phyloP scores from a whole-genome alignment of 805 yeast species.

The Spathaspora passalidarum region DNA sequence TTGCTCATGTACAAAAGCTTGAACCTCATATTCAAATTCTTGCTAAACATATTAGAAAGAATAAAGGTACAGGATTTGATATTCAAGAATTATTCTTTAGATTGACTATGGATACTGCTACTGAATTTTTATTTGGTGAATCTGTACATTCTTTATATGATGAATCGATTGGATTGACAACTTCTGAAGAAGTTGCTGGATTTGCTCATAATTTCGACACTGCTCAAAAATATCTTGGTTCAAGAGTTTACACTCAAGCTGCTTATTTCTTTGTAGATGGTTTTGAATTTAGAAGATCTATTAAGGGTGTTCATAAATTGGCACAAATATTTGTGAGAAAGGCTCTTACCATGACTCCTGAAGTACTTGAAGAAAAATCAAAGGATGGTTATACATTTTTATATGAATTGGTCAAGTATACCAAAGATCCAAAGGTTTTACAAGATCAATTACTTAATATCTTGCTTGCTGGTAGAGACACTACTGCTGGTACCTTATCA shows the following conservation, averaged over 20 bases:
- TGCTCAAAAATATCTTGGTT: slow-evolving; percentile 30
- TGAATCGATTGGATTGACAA: slow-evolving; percentile 6
- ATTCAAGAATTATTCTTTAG: slow-evolving; percentile 37
- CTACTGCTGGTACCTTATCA: slow-evolving; percentile 35
- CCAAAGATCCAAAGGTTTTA: slow-evolving; percentile 33
- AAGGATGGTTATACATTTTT: slow-evolving; percentile 33
- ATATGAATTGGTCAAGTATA: slow-evolving; percentile 39
- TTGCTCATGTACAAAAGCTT: slow-evolving; percentile 35
- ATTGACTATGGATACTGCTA: slow-evolving; percentile 40
- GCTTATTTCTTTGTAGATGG: slow-evolving; percentile 23
- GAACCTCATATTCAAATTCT: slow-evolving; percentile 41
- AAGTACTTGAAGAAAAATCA: slow-evolving; percentile 23
- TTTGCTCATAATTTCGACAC: slow-evolving; percentile 35
- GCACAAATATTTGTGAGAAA: slow-evolving; percentile 28
- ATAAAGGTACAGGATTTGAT: slow-evolving; percentile 27
- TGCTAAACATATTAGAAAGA: slow-evolving; percentile 25
- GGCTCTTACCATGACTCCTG: slow-evolving; percentile 25
- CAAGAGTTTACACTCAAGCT: slow-evolving; percentile 31
- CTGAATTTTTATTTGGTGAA: slow-evolving; percentile 42
- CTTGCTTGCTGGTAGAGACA: slow-evolving; percentile 39
- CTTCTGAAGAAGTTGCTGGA: slow-evolving; percentile 11
- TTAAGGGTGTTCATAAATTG: slow-evolving; percentile 30
- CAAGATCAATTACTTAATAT: slow-evolving; percentile 41
- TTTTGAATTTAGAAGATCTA: slow-evolving; percentile 27
- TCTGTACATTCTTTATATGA: slow-evolving; percentile 33